These are phyloP conservation scores for Henckelia pumila DNA, from an alignment of 257 asterid species.

Conservation along the genomic window DNA sequence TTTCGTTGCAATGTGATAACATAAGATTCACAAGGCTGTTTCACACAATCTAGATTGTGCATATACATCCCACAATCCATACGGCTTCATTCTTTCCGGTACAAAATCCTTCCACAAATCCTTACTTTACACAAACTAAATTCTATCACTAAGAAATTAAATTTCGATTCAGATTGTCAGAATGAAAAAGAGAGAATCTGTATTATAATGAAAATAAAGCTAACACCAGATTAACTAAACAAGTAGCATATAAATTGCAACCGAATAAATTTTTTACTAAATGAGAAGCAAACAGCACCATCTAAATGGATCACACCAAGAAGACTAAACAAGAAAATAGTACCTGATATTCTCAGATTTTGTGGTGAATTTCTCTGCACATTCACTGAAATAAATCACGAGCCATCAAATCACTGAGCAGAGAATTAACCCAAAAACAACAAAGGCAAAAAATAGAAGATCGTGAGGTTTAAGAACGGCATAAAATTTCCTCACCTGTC, in stretches of 20 bases:
- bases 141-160: background rate
- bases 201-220: background rate
- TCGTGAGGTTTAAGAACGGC: background rate
- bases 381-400: background rate
- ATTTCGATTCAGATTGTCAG: background rate
- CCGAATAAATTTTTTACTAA: background rate
- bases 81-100: background rate
- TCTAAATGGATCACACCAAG: background rate
- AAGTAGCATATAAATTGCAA: background rate
- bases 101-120: background rate
- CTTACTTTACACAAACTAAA: background rate
- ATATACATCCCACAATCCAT: background rate
- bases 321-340: background rate
- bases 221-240: background rate
- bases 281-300: background rate
- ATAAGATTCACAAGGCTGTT: too few species aligned
- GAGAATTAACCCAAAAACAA: background rate
- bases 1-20: too few species aligned
- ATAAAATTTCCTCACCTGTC: background rate
- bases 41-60: too few species aligned
- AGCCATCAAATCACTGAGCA: background rate
- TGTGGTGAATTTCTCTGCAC: background rate
- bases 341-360: background rate
- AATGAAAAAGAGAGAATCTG: background rate
- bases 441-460: background rate